Evolutionary conservation across 208 protist genomes (phyloP), one percentile per base, ranked within the genome.

Genomic region (Leishmania tropica): DNA sequence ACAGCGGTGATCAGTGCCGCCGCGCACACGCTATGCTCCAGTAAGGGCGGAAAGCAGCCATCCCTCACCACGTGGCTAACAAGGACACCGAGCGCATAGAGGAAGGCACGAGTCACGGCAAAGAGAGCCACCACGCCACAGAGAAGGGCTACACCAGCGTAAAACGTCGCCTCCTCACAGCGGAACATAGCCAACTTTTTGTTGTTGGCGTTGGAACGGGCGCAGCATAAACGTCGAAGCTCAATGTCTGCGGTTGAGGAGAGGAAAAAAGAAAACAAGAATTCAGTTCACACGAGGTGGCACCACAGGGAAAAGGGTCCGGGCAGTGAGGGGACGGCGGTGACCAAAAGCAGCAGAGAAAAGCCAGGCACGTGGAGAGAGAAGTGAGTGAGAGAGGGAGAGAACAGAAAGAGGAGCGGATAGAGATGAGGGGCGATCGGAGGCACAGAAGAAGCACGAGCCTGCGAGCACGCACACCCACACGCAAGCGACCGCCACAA

Each of bases 161-260:
- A 71, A 67, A 85, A 53, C 31, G 78, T 82, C 21, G 78, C 21
- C 74, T 79, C 82, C 37, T 82, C 78, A 21, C 82, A 81, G 64
- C 73, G 82, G 31, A 84, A 4, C 28, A 68, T 1, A 13, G 48
- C 0, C 81, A 80, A 68, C 48, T 45, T 37, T 51, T 58, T 51
- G 19, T 51, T 56, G 70, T 4, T 13, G 3, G 51, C n/a, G 45
- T n/a, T 47, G 35, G 2, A 31, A 53, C 3, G 35, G 10, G 65
- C 42, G 24, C 42, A 42, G 35, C 11, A 2, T 2, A 54, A 54
- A 8, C 24, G 67, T 47, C 40, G 40, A 24, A 47, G 37, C 40
- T 37, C 31, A 72, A 45, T 21, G 40, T 31, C 37, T 72, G 40
- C 45, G 67, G 67, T 3, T 17, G 64, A 42, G 7, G n/a, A 8